These are phyloP conservation scores for Fusarium annulatum DNA, from an alignment of 2,329 filamentous ascomycete genomes.

Conservation along the genomic window DNA sequence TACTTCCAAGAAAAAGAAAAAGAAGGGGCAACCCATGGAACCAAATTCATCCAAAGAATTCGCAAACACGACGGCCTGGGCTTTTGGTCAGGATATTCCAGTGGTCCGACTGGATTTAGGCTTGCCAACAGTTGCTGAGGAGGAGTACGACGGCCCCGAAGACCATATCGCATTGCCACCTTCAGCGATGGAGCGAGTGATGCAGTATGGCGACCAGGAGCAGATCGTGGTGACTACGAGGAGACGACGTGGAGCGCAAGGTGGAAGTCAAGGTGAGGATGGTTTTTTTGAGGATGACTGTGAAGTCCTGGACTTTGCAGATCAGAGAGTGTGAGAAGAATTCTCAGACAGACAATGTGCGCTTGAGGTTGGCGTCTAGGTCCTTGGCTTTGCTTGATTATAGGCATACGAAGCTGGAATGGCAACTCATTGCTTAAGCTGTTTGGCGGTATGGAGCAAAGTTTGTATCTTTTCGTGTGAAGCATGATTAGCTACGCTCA, in stretches of 20 bases:
- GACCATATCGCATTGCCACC: conserved; percentile 70
- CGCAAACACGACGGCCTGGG: conserved; percentile 58
- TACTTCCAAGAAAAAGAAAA: conserved; percentile 52
- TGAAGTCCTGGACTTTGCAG: conserved; percentile 89
- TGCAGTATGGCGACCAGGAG: conserved; percentile 72
- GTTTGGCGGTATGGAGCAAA: conserved; percentile 22
- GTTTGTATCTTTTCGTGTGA: conserved; percentile 17
- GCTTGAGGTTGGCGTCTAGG: conserved; percentile 22
- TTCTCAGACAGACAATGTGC: conserved; percentile 2
- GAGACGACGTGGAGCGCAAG: conserved; percentile 67
- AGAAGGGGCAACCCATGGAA: conserved; percentile 46
- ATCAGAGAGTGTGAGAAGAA: conserved; percentile 67
- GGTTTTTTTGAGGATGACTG: conserved; percentile 95
- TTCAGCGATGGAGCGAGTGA: conserved; percentile 72
- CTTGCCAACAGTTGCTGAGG: conserved; percentile 58
- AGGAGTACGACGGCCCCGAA: conserved; percentile 63
- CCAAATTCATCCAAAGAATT: conserved; percentile 25
- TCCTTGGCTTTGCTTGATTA: conserved; percentile 40
- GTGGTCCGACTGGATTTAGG: conserved; percentile 65
- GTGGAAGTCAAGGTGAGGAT: conserved; percentile 68
- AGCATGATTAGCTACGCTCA: conserved; percentile 34
- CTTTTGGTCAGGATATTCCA: conserved; percentile 68
- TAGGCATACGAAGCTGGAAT: conserved; percentile 27
- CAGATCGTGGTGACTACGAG: conserved; percentile 87
- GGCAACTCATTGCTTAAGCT: conserved; percentile 23